Percentiles rank a stretch among this genome's conserved stretches.
Evolutionary conservation across 73 alveolate genomes (phyloP).

Genomic region (Effrenium voratum): DNA sequence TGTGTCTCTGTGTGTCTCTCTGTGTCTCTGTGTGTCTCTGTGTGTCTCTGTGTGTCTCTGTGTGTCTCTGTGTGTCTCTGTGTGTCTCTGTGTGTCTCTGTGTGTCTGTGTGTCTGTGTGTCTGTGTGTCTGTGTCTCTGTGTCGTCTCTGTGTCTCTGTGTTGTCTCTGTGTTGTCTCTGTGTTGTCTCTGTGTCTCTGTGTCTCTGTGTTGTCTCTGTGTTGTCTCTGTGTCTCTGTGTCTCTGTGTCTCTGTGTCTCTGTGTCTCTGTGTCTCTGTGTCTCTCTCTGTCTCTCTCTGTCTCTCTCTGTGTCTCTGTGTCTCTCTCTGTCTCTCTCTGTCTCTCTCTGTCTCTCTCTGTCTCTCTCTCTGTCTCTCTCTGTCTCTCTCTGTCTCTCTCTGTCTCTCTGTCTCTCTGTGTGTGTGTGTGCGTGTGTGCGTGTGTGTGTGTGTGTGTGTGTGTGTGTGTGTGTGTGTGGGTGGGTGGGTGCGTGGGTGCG

Average conservation of each 20-base stretch:
- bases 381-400: conserved; percentile 2
- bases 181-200: no score
- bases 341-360: neutral
- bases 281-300: neutral
- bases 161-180: no score
- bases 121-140: neutral
- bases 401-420: neutral
- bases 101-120: neutral
- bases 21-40: conserved; percentile 8
- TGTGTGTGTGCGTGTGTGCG: conserved; percentile 38
- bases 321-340: neutral
- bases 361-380: no score
- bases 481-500: neutral
- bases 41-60: conserved; percentile 19
- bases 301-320: conserved; percentile 13
- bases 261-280: conserved; percentile 7
- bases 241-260: neutral
- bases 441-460: conserved; percentile 33
- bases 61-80: conserved; percentile 19
- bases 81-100: conserved; percentile 14
- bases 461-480: conserved; percentile 30
- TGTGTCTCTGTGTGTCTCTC: conserved; percentile 2
- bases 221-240: neutral
- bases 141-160: no score
- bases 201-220: no score